Evolutionary conservation across 306 rosid genomes (phyloP).

Genomic region (Castanopsis chinensis): DNA sequence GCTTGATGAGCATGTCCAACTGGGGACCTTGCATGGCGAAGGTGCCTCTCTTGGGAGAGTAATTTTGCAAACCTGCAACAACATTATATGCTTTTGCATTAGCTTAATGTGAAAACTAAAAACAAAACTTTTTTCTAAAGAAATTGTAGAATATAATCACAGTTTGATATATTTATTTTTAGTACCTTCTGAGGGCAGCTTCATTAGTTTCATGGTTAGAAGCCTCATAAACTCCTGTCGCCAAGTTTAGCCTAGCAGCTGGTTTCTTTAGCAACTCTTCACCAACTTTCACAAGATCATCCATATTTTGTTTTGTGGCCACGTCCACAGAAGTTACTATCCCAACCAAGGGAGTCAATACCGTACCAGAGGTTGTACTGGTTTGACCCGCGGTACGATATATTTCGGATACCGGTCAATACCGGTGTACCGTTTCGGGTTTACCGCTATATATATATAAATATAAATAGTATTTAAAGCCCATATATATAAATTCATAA

Average conservation of each 20-base stretch:
- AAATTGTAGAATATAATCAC: not conserved
- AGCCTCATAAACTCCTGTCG: conserved; percentile 36
- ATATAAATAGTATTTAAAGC: no score
- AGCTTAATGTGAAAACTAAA: not conserved
- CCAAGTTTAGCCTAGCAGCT: conserved; percentile 51
- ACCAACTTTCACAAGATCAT: conserved; percentile 44
- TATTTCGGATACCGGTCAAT: no score
- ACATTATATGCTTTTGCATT: not conserved
- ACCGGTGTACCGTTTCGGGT: no score
- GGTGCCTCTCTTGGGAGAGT: conserved; percentile 46
- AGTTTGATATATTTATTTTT: no score
- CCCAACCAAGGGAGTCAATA: conserved; percentile 36
- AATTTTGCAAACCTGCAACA: conserved; percentile 44
- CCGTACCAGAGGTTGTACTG: no score
- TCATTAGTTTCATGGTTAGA: conserved; percentile 36
- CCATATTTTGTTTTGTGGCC: conserved; percentile 49
- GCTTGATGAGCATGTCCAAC: conserved; percentile 10
- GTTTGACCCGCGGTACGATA: no score
- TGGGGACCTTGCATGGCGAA: conserved; percentile 31
- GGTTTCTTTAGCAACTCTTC: conserved; percentile 49
- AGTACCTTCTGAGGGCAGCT: conserved; percentile 49
- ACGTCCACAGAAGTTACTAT: conserved; percentile 45
- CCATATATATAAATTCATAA: no score
- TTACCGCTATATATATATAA: no score
- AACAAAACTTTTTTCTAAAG: not conserved